Base-by-base conservation (phyloP, 345 rosid species). In the Salix udensis region DNA sequence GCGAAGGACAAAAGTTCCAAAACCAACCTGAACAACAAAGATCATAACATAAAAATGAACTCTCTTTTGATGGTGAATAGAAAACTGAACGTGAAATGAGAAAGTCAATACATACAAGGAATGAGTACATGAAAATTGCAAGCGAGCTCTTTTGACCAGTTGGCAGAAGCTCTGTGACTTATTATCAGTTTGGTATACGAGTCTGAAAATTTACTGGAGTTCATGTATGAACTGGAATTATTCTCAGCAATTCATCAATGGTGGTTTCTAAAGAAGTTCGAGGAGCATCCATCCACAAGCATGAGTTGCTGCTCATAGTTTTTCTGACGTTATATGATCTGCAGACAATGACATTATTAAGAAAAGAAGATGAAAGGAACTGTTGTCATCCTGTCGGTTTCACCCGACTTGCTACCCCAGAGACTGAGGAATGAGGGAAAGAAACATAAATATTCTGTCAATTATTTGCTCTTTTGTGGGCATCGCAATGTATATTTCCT, bases 1-100 rank as follows among this genome's bases (percentile, higher is more conserved):
- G 73, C 89, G 88, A 58, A 95, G 90, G 77, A 95, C 86, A 84
- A 93, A 91, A 71, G 97, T 85, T 71, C 99, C 99, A 81, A 95
- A 66, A 62, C 98, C 99, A 77, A 95, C 85, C 98, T 95, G 86
- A 73, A 75, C 24, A 73, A 75, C 58, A 77, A 28, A 18, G 23
- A 36, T 26, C 31, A 65, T 46, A 52, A 48, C 4, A 36, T 65
- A n/a, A 42, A 21, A n/a, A 68, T 28, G 8, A 9, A 16, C 64
- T 16, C 48, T 71, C 58, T 60, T 46, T 62, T 1, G 18, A 62
- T 62, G 34, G 66, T 14, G 14, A 61, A 23, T 61, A 61, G 10
- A 61, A 23, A 24, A 31, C 4, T 16, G 21, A 18, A 73, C 69
- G 28, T 50, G 26, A 46, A 62, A 23, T 28, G 50, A 39, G 71